Evolutionary conservation across 331 rosid species (phyloP).

Genomic region (Malus hybrid): DNA sequence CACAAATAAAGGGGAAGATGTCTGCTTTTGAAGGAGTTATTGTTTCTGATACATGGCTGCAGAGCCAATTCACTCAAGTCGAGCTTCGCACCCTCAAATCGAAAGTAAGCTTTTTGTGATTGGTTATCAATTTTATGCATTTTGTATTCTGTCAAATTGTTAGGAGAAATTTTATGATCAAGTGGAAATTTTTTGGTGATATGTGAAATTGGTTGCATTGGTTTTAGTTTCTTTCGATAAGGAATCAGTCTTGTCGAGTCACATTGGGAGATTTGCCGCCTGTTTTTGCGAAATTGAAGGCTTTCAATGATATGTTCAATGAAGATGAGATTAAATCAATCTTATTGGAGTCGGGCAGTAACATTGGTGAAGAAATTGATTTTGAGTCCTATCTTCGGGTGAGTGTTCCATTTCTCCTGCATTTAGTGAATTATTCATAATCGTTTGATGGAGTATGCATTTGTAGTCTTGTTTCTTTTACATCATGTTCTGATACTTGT

Average conservation of each 20-base stretch:
- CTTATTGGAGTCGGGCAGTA: constrained; percentile 39
- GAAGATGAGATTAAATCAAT: constrained; percentile 58
- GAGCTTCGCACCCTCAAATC: constrained; percentile 91
- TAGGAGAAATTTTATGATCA: background rate
- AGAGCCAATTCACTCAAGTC: constrained; percentile 95
- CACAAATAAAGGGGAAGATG: constrained; percentile 37
- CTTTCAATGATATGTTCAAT: constrained; percentile 39
- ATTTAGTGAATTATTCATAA: background rate
- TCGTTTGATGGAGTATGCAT: background rate
- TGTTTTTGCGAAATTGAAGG: constrained; percentile 51
- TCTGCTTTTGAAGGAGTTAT: constrained; percentile 82
- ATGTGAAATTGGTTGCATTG: constrained; percentile 25
- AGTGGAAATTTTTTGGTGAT: constrained; percentile 3
- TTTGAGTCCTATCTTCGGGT: constrained; percentile 83
- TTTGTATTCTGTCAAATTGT: background rate
- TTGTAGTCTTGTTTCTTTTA: background rate
- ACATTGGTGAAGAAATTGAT: constrained; percentile 58
- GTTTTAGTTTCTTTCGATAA: constrained; percentile 58
- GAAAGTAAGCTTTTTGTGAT: constrained; percentile 31
- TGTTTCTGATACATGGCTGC: constrained; percentile 84
- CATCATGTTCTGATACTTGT: background rate
- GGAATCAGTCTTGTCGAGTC: constrained; percentile 63
- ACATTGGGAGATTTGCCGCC: constrained; percentile 54
- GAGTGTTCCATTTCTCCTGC: constrained; percentile 16
- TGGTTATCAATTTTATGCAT: background rate